Evolutionary conservation across 352 stramenopile genomes (phyloP), one percentile per base, ranked within the genome.

Genomic region (Globisporangium ultimum): DNA sequence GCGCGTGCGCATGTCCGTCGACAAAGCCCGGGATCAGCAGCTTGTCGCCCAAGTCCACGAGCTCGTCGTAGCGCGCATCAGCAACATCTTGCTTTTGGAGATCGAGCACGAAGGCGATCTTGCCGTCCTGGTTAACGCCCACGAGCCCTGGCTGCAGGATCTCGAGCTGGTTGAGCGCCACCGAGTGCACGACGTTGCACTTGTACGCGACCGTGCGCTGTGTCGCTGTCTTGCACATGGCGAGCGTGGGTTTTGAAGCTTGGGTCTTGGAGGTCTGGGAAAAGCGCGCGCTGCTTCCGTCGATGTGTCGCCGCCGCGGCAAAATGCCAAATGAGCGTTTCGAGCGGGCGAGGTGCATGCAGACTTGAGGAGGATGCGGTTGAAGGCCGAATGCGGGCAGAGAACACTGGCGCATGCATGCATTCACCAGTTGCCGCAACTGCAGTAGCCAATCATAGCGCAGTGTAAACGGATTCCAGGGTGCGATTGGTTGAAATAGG

Each of bases 21-120:
- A 98, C 76, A 54, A 98, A 97, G 43, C 95, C 95, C 12, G 95
- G 95, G 14, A 97, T 66, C 22, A 98, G 72, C 50, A 98, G 68
- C 22, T 84, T 71, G 36, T 91, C 68, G 34, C 78, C 77, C 17
- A 89, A 58, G 54, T 92, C 80, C 48, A 93, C 72, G 24, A 93
- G 65, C 63, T 87, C 61, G 49, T 85, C 72, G 50, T 71, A 80
- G 45, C 60, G 50, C 15, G 40, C 21, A n/a, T 55, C 24, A 0
- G 41, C 20, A 14, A n/a, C n/a, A 17, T 11, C 13, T 18, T 71
- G 57, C 48, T 68, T 68, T 13, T 53, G 28, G 41, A 86, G 63
- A 54, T 87, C 74, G 20, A 65, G 42, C 20, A 89, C 65, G 58
- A 77, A 89, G 15, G 55, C 55, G 59, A 89, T 87, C 43, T 50